Evolutionary conservation across 306 rosid species (phyloP).

Genomic region (Rubus idaeus): DNA sequence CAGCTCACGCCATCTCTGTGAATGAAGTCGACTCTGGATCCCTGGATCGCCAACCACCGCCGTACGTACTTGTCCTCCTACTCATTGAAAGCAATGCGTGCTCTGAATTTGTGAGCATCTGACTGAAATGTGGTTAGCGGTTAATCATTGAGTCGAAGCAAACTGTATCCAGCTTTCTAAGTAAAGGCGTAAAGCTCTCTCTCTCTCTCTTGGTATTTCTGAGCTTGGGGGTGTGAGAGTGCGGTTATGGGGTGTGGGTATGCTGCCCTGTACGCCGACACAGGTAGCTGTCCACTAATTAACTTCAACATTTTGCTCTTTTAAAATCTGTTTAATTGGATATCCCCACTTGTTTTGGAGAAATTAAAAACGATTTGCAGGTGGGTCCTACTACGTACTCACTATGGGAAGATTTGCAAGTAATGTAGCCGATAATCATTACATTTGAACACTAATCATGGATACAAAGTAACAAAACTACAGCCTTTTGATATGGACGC

Average conservation of each 20-base stretch:
- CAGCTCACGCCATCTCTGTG: slow-evolving; percentile 7
- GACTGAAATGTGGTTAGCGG: background rate
- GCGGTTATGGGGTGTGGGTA: slow-evolving; percentile 8
- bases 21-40: background rate
- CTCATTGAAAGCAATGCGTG: background rate
- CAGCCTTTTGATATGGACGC: too few relatives aligned
- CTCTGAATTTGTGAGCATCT: background rate
- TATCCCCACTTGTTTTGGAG: background rate
- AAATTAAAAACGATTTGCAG: background rate
- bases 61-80: background rate
- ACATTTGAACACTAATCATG: background rate
- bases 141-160: slow-evolving; percentile 10
- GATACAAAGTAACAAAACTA: too few relatives aligned
- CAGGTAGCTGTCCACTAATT: slow-evolving; percentile 38
- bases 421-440: background rate
- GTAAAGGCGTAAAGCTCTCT: background rate
- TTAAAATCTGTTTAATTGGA: background rate
- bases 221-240: background rate
- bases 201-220: background rate
- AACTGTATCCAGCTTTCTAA: slow-evolving; percentile 8
- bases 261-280: slow-evolving; percentile 41
- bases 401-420: background rate
- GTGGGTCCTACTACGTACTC: background rate
- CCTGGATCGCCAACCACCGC: slow-evolving; percentile 17
- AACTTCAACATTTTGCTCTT: slow-evolving; percentile 27